A percentile compares a stretch with the other conserved stretches of the same genome.
Evolutionary conservation across 2,329 filamentous ascomycete species (phyloP).

Genomic region (Colletotrichum siamense): DNA sequence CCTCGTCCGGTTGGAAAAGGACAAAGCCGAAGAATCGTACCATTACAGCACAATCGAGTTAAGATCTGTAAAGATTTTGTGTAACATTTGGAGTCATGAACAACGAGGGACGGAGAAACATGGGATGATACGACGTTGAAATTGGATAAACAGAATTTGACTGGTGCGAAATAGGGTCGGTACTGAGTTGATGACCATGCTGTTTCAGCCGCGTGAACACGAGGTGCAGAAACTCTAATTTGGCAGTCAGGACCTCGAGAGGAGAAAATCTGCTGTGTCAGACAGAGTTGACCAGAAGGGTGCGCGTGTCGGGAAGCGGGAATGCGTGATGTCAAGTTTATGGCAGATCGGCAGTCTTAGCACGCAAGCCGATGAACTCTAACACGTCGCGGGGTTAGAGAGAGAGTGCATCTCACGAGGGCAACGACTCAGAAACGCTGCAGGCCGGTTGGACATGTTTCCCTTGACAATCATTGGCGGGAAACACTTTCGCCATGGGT

Average conservation of each 20-base stretch:
- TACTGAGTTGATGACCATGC: background rate
- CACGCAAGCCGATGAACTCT: background rate
- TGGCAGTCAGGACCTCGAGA: background rate
- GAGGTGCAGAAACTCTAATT: background rate
- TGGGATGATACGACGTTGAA: background rate
- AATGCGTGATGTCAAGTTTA: background rate
- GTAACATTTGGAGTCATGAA: background rate
- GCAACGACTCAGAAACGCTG: background rate
- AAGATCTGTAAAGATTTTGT: background rate
- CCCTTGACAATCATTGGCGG: background rate
- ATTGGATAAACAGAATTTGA: background rate
- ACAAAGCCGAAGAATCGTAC: background rate
- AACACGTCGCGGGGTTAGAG: background rate
- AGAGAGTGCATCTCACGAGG: background rate
- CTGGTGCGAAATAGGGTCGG: conserved; percentile 7
- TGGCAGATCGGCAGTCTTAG: background rate
- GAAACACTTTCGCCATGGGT: background rate
- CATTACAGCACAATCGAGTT: background rate
- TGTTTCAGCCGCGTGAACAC: conserved; percentile 8
- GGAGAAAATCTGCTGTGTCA: background rate
- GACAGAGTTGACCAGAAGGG: background rate
- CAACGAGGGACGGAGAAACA: background rate
- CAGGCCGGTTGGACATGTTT: background rate
- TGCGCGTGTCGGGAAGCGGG: background rate
- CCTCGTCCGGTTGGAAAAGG: background rate